Percentiles rank a stretch among this genome's conserved stretches.
phyloP scores from a whole-genome alignment of 2,329 filamentous ascomycete genomes.

The Pseudocercospora eumusae region DNA sequence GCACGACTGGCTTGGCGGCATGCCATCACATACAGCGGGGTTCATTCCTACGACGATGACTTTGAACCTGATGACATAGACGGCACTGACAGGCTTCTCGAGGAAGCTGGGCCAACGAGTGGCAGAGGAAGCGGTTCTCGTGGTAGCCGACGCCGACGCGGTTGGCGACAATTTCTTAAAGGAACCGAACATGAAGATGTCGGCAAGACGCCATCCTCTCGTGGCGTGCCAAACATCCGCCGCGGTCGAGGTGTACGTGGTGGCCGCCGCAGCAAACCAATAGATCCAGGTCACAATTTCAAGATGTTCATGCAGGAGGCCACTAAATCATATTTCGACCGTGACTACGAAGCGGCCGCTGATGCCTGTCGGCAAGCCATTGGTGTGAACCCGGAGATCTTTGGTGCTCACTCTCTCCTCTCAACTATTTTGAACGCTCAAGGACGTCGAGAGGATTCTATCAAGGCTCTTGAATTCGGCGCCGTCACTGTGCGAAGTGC shows the following conservation, averaged over 20 bases:
- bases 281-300: constrained; percentile 70
- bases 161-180: constrained; percentile 39
- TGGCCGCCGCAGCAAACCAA: constrained; percentile 54
- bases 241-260: constrained; percentile 30
- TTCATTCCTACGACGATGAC: constrained; percentile 7
- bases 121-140: constrained; percentile 10
- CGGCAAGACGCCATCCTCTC: constrained; percentile 18
- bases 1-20: constrained; percentile 2
- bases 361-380: constrained; percentile 54
- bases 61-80: constrained; percentile 2
- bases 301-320: constrained; percentile 67
- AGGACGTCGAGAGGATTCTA: constrained; percentile 58
- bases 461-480: constrained; percentile 59
- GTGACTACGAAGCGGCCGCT: constrained; percentile 62
- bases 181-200: constrained; percentile 39
- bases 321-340: constrained; percentile 66
- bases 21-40: constrained; percentile 11
- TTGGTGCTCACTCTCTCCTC: constrained; percentile 60
- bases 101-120: background rate
- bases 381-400: constrained; percentile 62
- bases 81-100: constrained; percentile 3
- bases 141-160: constrained; percentile 30
- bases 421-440: constrained; percentile 60
- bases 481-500: constrained; percentile 60
- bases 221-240: constrained; percentile 19